A percentile compares a stretch with the other conserved stretches of the same genome.
Evolutionary conservation across 169 alveolate species (phyloP).

Genomic region (Plasmodium berghei): DNA sequence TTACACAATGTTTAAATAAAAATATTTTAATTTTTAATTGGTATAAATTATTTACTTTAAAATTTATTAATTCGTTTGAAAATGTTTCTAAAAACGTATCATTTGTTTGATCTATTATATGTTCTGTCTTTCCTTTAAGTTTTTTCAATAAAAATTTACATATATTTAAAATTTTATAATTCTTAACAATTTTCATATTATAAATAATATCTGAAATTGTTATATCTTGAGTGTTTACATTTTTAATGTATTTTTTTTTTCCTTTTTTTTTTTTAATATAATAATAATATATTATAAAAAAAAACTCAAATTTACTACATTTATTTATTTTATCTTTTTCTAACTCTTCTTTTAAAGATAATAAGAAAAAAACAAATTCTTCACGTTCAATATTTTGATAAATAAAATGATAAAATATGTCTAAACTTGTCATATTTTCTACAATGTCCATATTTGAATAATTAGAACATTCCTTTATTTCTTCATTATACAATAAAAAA

Average conservation of each 20-base stretch:
- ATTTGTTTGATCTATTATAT: not conserved
- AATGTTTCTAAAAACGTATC: no score
- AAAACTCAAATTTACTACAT: not conserved
- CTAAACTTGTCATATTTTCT: not conserved
- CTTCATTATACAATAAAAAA: constrained; percentile 16
- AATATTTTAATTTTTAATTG: constrained; percentile 35
- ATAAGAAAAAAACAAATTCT: constrained; percentile 15
- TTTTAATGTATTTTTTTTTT: not conserved
- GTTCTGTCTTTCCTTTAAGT: not conserved
- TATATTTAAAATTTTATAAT: constrained; percentile 11
- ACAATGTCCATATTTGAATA: no score
- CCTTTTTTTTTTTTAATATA: not conserved
- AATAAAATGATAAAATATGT: constrained; percentile 12
- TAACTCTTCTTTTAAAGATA: not conserved
- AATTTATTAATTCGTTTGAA: constrained; percentile 5
- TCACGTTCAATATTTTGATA: constrained; percentile 9
- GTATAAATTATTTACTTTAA: constrained; percentile 2
- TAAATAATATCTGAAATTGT: constrained; percentile 13
- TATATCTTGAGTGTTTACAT: not conserved
- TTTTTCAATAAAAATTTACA: constrained; percentile 20
- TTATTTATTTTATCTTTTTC: not conserved
- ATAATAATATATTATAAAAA: constrained; percentile 10
- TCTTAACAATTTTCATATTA: constrained; percentile 20
- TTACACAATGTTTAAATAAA: constrained; percentile 26
- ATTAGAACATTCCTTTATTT: not conserved